Percentiles rank a stretch among this genome's conserved stretches.
Conservation (phyloP, 1,284 basidiomycete species). For the Ganoderma resinaceum region DNA sequence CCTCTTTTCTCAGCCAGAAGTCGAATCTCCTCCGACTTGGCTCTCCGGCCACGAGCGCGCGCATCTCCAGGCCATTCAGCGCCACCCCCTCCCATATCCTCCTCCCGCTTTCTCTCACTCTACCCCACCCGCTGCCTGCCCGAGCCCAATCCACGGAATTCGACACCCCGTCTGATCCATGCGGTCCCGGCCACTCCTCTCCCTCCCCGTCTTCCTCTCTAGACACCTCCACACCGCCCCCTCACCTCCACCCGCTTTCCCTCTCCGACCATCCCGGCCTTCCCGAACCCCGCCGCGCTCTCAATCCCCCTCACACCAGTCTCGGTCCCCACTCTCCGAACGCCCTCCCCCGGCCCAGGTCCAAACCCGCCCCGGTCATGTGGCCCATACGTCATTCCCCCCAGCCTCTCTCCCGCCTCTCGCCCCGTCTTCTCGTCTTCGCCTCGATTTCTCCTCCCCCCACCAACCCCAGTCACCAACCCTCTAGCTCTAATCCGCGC, state of each 20-base stretch:
- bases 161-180: constrained; percentile 37
- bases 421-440: constrained; percentile 6
- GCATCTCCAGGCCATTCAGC: constrained; percentile 15
- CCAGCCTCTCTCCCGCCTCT: constrained; percentile 11
- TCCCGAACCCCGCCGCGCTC: constrained; percentile 8
- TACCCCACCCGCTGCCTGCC: constrained; percentile 7
- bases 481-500: constrained; percentile 1
- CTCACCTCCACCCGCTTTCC: constrained; percentile 10
- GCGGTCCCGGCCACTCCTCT: constrained; percentile 30
- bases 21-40: constrained; percentile 20
- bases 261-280: constrained; percentile 21
- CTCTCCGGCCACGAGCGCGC: constrained; percentile 21
- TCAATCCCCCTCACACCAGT: background rate
- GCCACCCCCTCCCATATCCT: constrained; percentile 20
- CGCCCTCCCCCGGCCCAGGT: constrained; percentile 12
- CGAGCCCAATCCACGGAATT: constrained; percentile 17
- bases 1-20: constrained; percentile 31
- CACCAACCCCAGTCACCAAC: background rate
- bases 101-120: constrained; percentile 9
- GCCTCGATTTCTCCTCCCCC: background rate
- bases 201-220: constrained; percentile 18
- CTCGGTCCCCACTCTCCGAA: constrained; percentile 3
- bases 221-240: constrained; percentile 21
- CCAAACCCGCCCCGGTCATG: constrained; percentile 9
- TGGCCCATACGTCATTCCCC: constrained; percentile 7